Conservation (phyloP, 2,329 filamentous ascomycete species). For the Thielaviopsis punctulata region DNA sequence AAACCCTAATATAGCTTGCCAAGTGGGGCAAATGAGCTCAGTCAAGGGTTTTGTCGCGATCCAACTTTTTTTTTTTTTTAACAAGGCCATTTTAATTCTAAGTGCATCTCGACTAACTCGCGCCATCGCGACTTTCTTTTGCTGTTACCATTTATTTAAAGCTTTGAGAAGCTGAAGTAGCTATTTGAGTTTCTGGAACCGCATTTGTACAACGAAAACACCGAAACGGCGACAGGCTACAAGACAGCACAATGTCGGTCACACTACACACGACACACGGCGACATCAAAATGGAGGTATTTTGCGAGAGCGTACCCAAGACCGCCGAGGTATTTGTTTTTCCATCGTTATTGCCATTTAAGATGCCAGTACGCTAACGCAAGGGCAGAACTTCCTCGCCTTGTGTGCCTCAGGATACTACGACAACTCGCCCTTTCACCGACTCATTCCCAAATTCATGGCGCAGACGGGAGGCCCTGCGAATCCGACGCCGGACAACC, state of each 20-base stretch:
- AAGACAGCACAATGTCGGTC: conserved; percentile 35
- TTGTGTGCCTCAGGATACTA: conserved; percentile 70
- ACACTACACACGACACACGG: conserved; percentile 76
- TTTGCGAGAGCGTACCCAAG: conserved; percentile 86
- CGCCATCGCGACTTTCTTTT: background rate
- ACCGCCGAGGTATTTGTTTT: conserved; percentile 52
- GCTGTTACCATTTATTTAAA: background rate
- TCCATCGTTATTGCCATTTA: background rate
- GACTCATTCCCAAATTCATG: conserved; percentile 68
- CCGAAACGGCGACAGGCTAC: too few relatives aligned
- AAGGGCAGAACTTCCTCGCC: conserved; percentile 63
- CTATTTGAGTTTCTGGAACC: background rate
- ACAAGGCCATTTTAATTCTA: background rate
- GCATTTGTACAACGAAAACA: background rate
- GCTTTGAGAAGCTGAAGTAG: background rate
- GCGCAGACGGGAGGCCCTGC: conserved; percentile 55
- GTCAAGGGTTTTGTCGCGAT: background rate
- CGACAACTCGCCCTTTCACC: conserved; percentile 59
- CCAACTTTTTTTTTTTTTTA: background rate
- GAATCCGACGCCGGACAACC: conserved; percentile 35
- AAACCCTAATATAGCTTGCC: background rate
- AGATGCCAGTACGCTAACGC: background rate
- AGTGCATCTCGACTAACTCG: background rate
- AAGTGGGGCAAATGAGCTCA: background rate
- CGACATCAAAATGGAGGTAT: conserved; percentile 87